Evolutionary conservation across 1,284 basidiomycete species (phyloP).

Genomic region (Ganoderma resinaceum): DNA sequence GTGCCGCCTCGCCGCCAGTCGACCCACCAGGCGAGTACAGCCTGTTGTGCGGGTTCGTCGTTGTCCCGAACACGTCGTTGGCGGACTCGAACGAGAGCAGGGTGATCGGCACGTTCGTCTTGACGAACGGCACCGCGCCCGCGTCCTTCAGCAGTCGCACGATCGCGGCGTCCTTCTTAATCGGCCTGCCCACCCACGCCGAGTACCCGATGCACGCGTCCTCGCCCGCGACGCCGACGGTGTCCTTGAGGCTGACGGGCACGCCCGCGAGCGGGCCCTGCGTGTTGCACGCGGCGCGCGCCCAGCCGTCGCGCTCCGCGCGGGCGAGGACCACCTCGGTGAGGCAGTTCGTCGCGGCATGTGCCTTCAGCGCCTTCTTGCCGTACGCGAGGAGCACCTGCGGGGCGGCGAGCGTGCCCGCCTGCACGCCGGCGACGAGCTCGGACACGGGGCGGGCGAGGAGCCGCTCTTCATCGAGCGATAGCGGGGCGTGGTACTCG

Average conservation of each 20-base stretch:
- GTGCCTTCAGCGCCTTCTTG: conserved; percentile 60
- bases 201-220: conserved; percentile 84
- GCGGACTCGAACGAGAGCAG: conserved; percentile 78
- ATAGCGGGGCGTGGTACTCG: conserved; percentile 49
- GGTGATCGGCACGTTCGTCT: conserved; percentile 79
- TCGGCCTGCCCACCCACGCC: conserved; percentile 60
- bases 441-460: conserved; percentile 49
- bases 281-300: conserved; percentile 44
- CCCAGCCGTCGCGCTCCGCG: conserved; percentile 44
- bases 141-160: conserved; percentile 68
- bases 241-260: conserved; percentile 75
- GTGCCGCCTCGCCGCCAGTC: conserved; percentile 74
- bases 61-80: conserved; percentile 75
- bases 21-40: conserved; percentile 71
- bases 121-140: conserved; percentile 80
- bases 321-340: conserved; percentile 58
- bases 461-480: conserved; percentile 47
- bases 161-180: conserved; percentile 59
- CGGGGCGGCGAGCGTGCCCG: conserved; percentile 46
- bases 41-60: conserved; percentile 68
- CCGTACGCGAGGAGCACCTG: conserved; percentile 55
- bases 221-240: conserved; percentile 67
- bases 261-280: conserved; percentile 69
- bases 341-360: conserved; percentile 62
- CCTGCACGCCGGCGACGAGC: conserved; percentile 50